Evolutionary conservation across 352 stramenopile species (phyloP), one percentile per base, ranked within the genome.

Genomic region (Phytophthora constricta): DNA sequence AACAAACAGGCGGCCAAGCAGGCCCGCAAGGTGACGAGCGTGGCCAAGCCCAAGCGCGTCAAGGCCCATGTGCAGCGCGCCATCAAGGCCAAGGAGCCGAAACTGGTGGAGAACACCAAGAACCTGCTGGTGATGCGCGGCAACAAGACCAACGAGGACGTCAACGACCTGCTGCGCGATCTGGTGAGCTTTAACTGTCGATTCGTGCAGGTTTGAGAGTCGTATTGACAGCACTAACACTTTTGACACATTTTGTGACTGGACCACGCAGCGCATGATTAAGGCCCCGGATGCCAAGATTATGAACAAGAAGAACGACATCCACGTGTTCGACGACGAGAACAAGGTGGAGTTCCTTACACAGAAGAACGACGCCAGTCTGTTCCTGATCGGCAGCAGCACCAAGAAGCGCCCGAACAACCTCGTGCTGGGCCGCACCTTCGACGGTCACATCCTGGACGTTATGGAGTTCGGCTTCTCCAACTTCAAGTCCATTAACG

Each of bases 391-490:
- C 53, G 97, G 92, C 23, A 97, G 86, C 76, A 93, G 97, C 87
- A 99, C 98, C 62, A 99, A 99, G 82, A 99, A 99, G 78, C 88
- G 98, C 69, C 95, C 97, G 17, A 98, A 99, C 82, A 99, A 99
- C 74, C 74, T 99, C 26, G 87, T 99, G 19, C 72, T 99, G 41
- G 98, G 98, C 13, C 88, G 98, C 62, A 99, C 95, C 11, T 99
- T 99, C 73, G 97, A 99, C 80, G 95, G 95, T 28, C 92, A 99
- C 79, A 89, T 99, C 23, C 77, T 99, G 47, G 98, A 99, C 77
- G 98, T 99, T 77, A 91, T 99, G 58, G 98, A 99, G 87, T 79
- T 99, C 19, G 93, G 92, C 23, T 95, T 99, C 58, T 86, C 96
- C 28, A 91, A 98, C 54, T 99, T 98, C 72, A 97, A 98, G 65